Conservation (phyloP, 2,329 filamentous ascomycete species). For the Aureobasidium sp. region DNA sequence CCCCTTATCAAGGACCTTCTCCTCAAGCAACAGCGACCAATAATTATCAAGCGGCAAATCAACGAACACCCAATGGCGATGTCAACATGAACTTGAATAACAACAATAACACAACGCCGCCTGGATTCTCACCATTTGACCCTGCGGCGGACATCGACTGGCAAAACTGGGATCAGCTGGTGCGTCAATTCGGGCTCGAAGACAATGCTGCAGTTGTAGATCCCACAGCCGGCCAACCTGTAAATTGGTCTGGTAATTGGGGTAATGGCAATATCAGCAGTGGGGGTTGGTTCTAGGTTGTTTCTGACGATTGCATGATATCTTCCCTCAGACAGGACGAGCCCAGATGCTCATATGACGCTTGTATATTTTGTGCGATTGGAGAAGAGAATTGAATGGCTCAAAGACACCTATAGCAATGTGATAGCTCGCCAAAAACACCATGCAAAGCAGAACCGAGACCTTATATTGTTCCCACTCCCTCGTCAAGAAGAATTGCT, state of each 20-base stretch:
- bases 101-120: neutral
- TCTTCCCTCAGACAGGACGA: no score
- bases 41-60: neutral
- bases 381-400: no score
- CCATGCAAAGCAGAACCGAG: no score
- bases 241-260: slow-evolving; percentile 18
- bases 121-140: slow-evolving; percentile 23
- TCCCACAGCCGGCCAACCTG: neutral
- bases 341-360: no score
- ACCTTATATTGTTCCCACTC: no score
- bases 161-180: slow-evolving; percentile 42
- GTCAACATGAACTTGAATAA: neutral
- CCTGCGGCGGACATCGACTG: slow-evolving; percentile 36
- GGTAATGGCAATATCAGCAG: slow-evolving; percentile 7
- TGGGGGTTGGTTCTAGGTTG: neutral
- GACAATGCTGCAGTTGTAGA: slow-evolving; percentile 20
- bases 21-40: neutral
- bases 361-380: no score
- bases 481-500: no score
- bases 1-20: neutral
- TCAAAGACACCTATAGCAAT: no score
- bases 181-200: slow-evolving; percentile 40
- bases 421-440: no score
- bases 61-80: neutral
- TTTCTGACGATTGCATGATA: no score